phyloP scores from a whole-genome alignment of 1,284 basidiomycete species.

The Ustilago cynodontis region DNA sequence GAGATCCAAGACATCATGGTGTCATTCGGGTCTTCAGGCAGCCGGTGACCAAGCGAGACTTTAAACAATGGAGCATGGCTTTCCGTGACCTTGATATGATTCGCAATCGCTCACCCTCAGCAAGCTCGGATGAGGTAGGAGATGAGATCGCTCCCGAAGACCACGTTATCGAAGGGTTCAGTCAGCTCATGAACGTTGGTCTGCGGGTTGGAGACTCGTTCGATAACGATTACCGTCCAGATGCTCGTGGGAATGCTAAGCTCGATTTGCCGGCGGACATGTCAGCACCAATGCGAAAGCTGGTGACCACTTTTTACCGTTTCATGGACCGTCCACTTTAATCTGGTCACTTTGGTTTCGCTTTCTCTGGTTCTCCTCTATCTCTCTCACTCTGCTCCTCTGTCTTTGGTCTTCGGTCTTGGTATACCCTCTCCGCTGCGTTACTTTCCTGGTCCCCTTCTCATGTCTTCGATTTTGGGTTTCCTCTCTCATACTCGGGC shows the following conservation, averaged over 20 bases:
- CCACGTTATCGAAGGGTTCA: conserved; percentile 39
- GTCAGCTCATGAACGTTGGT: conserved; percentile 49
- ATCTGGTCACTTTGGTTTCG: background rate
- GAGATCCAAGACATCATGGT: conserved; percentile 45
- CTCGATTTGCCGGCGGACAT: conserved; percentile 40
- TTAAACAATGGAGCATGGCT: conserved; percentile 52
- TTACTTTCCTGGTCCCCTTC: background rate
- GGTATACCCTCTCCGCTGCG: conserved; percentile 7
- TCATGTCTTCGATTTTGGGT: background rate
- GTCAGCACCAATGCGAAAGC: conserved; percentile 42
- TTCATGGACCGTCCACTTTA: conserved; percentile 43
- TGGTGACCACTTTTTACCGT: conserved; percentile 48
- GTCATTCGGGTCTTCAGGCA: conserved; percentile 39
- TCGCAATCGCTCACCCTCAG: conserved; percentile 6
- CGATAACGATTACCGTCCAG: conserved; percentile 40
- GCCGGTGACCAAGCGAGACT: conserved; percentile 41
- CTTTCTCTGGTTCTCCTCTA: background rate
- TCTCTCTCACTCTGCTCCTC: background rate
- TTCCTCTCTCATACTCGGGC: conserved; percentile 2
- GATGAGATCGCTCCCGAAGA: conserved; percentile 23
- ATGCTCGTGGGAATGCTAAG: conserved; percentile 35
- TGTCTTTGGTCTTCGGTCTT: background rate
- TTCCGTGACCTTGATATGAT: conserved; percentile 52
- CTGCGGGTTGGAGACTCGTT: conserved; percentile 30
- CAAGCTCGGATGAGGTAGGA: background rate